A percentile compares a stretch with the other conserved stretches of the same genome.
Conservation (phyloP, 2,329 filamentous ascomycete genomes). For the Gnomoniopsis smithogilvyi region DNA sequence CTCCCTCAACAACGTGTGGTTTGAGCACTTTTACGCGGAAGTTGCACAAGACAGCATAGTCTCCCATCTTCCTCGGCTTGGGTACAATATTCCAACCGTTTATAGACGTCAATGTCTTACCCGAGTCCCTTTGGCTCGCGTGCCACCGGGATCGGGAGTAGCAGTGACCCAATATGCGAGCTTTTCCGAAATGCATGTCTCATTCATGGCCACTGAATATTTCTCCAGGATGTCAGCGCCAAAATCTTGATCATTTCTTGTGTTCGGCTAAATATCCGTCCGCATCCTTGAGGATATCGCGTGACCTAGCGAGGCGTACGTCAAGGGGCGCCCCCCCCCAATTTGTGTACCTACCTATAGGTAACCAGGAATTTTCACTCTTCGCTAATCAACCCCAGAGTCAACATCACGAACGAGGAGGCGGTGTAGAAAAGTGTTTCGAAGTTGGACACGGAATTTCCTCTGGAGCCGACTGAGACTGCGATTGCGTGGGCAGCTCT, state of each 20-base stretch:
- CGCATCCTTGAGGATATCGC: not conserved
- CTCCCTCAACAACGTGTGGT: not conserved
- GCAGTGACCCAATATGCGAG: constrained; percentile 12
- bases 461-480: not conserved
- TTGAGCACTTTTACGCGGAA: constrained; percentile 5
- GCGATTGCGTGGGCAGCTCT: not conserved
- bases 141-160: constrained; percentile 9
- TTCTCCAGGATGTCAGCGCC: not conserved
- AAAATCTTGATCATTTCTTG: not conserved
- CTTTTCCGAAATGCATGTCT: constrained; percentile 18
- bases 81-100: constrained; percentile 4
- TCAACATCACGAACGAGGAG: not conserved
- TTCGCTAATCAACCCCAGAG: not conserved
- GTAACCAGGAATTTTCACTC: not conserved
- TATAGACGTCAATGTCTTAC: constrained; percentile 14
- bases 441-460: too few species aligned
- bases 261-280: not conserved
- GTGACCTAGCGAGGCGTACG: not conserved
- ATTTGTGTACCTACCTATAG: too few species aligned
- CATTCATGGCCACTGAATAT: constrained; percentile 1
- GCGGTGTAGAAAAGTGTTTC: not conserved
- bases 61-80: constrained; percentile 3
- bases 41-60: not conserved
- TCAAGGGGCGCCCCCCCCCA: not conserved
- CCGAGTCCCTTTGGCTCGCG: constrained; percentile 1